Evolutionary conservation across 169 alveolate genomes (phyloP).

Genomic region (Plasmodium sp.): DNA sequence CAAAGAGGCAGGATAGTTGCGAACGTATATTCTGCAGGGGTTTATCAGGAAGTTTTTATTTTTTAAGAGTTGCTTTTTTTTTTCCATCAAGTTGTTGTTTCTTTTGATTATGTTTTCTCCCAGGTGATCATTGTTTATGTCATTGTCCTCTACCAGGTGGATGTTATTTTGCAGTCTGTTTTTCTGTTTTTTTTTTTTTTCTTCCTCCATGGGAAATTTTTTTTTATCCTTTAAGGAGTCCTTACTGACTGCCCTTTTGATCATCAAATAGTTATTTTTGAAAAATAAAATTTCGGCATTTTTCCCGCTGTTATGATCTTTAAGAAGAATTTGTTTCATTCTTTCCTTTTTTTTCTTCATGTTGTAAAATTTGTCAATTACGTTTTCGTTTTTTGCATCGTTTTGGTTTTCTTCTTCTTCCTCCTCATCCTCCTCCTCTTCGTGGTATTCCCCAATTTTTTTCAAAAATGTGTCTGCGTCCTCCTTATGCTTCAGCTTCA

Average conservation of each 20-base stretch:
- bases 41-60: slow-evolving; percentile 69
- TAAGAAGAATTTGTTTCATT: slow-evolving; percentile 47
- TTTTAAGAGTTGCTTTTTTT: slow-evolving; percentile 65
- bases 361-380: slow-evolving; percentile 48
- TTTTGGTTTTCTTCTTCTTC: background rate
- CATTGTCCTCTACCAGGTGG: slow-evolving; percentile 51
- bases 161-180: slow-evolving; percentile 43
- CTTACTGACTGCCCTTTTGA: slow-evolving; percentile 70
- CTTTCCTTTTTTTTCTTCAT: slow-evolving; percentile 47
- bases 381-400: slow-evolving; percentile 20
- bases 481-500: slow-evolving; percentile 26
- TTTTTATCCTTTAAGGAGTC: slow-evolving; percentile 50
- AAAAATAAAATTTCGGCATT: slow-evolving; percentile 52
- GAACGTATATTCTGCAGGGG: slow-evolving; percentile 70
- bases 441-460: slow-evolving; percentile 70
- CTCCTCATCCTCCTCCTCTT: background rate
- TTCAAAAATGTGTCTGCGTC: slow-evolving; percentile 71
- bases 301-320: background rate
- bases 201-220: background rate
- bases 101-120: slow-evolving; percentile 25
- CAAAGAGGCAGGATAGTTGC: slow-evolving; percentile 59
- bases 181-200: slow-evolving; percentile 31
- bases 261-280: slow-evolving; percentile 67
- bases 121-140: slow-evolving; percentile 57
- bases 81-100: slow-evolving; percentile 42